Evolutionary conservation across 2,329 filamentous ascomycete genomes (phyloP).

Genomic region (Septoria petroselini): DNA sequence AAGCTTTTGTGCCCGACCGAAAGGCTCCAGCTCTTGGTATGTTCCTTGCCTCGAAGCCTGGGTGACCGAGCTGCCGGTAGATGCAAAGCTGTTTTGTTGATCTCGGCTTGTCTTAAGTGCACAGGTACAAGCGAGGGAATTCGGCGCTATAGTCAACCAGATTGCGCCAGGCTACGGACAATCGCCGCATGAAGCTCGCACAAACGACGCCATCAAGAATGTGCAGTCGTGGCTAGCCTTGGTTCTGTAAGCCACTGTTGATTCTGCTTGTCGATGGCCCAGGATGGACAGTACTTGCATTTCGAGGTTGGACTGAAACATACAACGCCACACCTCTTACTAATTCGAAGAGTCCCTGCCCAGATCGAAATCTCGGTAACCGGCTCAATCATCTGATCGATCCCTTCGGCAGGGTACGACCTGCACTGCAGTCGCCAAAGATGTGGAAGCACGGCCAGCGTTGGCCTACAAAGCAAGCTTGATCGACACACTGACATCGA

Average conservation of each 20-base stretch:
- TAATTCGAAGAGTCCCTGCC: background rate
- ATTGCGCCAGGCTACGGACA: too few relatives aligned
- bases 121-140: too few relatives aligned
- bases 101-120: too few relatives aligned
- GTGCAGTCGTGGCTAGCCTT: background rate
- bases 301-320: constrained; percentile 3
- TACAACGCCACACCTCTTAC: constrained; percentile 1
- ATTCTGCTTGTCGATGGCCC: background rate
- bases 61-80: background rate
- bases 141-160: too few relatives aligned
- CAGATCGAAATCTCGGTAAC: background rate
- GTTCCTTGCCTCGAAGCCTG: background rate
- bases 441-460: too few relatives aligned
- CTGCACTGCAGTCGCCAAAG: too few relatives aligned
- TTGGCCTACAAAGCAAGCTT: too few relatives aligned
- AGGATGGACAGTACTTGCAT: background rate
- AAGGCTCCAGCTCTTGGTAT: too few relatives aligned
- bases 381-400: background rate
- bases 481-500: too few relatives aligned
- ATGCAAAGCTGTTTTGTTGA: too few relatives aligned
- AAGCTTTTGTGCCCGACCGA: background rate
- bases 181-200: too few relatives aligned
- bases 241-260: background rate
- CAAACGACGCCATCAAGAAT: background rate
- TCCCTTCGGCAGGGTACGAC: too few relatives aligned